Conservation (phyloP, 768 basidiomycete species). For the Cystoderma amianthinum region DNA sequence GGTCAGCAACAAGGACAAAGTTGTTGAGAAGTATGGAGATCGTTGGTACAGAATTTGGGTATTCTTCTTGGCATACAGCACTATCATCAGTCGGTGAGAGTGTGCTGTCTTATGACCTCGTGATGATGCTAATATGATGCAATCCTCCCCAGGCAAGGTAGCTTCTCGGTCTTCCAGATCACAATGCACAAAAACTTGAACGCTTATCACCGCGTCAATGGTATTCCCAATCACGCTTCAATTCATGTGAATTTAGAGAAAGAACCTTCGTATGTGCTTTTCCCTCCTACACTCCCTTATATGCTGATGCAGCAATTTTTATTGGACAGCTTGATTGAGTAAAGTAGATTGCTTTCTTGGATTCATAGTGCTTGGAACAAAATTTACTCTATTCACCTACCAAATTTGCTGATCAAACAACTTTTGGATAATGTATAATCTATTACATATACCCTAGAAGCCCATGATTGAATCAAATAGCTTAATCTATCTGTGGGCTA, state of each 20-base stretch:
- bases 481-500: too few relatives aligned
- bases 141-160: conserved; percentile 60
- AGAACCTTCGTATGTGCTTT: conserved; percentile 37
- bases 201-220: conserved; percentile 86
- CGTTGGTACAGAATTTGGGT: conserved; percentile 94
- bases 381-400: too few relatives aligned
- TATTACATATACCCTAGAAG: too few relatives aligned
- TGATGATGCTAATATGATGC: conserved; percentile 1
- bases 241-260: conserved; percentile 61
- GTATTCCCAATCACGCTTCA: conserved; percentile 74
- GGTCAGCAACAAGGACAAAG: conserved; percentile 87
- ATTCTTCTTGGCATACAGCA: conserved; percentile 92
- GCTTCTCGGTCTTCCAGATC: conserved; percentile 92
- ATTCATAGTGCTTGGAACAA: too few relatives aligned
- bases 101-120: conserved; percentile 1
- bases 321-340: background rate
- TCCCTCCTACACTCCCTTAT: background rate
- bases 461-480: too few relatives aligned
- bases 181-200: conserved; percentile 98
- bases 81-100: conserved; percentile 70
- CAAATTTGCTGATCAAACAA: too few relatives aligned
- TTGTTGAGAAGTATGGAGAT: conserved; percentile 85
- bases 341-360: too few relatives aligned
- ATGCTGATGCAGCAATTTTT: too few relatives aligned
- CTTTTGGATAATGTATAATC: too few relatives aligned